Base-by-base conservation (phyloP, 345 rosid species). In the Cardiospermum halicacabum region DNA sequence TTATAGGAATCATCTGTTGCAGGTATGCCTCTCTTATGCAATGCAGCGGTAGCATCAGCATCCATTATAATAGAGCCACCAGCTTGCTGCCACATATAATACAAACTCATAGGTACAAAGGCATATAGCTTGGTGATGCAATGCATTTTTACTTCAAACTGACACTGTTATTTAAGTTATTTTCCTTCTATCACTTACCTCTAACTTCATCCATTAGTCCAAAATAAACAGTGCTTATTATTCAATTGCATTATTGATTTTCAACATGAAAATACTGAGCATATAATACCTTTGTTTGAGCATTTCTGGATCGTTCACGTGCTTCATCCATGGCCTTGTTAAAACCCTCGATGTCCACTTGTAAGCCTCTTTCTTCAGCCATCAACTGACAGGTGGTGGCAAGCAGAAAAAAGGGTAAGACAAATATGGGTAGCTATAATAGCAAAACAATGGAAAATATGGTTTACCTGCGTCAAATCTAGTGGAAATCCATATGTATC, bases 401-500 rank as follows among this genome's bases (percentile, higher is more conserved):
- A n/a, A n/a, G n/a, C n/a, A n/a, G n/a, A 10, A 11, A 65, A 64
- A 64, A 64, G 13, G 10, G 58, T 66, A 56, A 75, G 48, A 69
- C 12, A n/a, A 34, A 68, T 53, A 53, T 27, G 62, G 54, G 19
- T 47, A 25, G 3, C 56, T 26, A 62, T 2, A 3, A 50, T 3
- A 36, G 42, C 27, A 48, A n/a, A 66, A 72, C 8, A 31, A 39
- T 59, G 62, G 19, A 59, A n/a, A n/a, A 16, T 19, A 5, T 5
- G 16, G 16, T 39, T 27, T 82, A 93, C 98, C 94, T 91, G 96
- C 68, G 97, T 94, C 71, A 94, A 79, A 81, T 94, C 97, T 77
- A 94, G 58, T 19, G 97, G 96, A 78, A 94, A 94, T 69, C 99
- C 99, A 83, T 77, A 94, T 36, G 96, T 94, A 64, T 91, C 97